Base-by-base conservation (phyloP, 1,284 basidiomycete species). In the Pyrrhoderma lamaoense region DNA sequence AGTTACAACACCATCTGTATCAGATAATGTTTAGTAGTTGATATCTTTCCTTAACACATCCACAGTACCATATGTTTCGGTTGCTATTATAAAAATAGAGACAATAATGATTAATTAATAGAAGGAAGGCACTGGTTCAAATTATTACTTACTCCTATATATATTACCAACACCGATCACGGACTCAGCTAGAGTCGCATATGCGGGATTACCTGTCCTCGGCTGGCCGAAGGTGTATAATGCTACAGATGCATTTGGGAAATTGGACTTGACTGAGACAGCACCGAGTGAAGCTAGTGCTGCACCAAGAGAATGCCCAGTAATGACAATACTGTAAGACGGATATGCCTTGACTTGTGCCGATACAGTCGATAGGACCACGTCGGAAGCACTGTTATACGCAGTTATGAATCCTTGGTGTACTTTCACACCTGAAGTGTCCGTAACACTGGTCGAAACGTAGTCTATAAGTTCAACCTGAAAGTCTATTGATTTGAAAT, bases 171-270 rank as follows among this genome's bases (percentile, higher is more conserved):
- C 56, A 4, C 68, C 71, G 14, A 76, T 57, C 16, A 55, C 45
- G 3, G 57, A 54, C 46, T 74, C 73, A 2, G 71, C 70, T 9
- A 69, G 60, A 2, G 63, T 57, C 3, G 70, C 67, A 55, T 71
- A 76, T 1, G 59, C 57, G 0, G 58, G 55, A 51, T 75, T 66
- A 9, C 73, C 74, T 5, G 67, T 67, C 18, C 74, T 65, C 22
- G 74, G 73, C 59, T 75, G 74, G 19, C 73, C 73, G 55, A 67
- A 74, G 2, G 72, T 75, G 53, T 68, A 75, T 9, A 74, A 52
- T 25, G 60, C 61, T 22, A 72, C 23, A 1, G 57, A 31, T 11
- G 54, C 58, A 13, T 52, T 58, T 9, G 67, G 65, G 49, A 68
- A 66, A 18, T 62, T 66, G 23, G 65, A 56, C 37, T 59, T 64